A percentile compares a stretch with the other conserved stretches of the same genome.
These are phyloP conservation scores for Chloroidium sp. DNA, from an alignment of 163 green algal genomes.

Conservation along the genomic window DNA sequence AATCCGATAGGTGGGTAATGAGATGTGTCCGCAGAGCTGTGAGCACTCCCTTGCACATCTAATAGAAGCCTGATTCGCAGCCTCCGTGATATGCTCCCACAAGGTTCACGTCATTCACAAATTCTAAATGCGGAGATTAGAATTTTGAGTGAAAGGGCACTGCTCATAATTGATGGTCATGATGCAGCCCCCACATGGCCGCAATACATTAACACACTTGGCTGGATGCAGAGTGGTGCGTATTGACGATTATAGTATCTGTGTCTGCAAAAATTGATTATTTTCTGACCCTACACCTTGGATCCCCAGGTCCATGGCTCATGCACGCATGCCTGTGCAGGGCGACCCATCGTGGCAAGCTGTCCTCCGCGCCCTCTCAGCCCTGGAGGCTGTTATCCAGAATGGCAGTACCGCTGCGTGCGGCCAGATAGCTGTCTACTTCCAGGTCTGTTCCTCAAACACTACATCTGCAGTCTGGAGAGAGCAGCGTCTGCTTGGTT, in stretches of 20 bases:
- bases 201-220: too few relatives aligned
- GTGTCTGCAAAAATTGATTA: too few relatives aligned
- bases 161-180: background rate
- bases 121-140: background rate
- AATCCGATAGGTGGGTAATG: background rate
- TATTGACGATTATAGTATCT: too few relatives aligned
- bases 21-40: background rate
- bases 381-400: slow-evolving; percentile 61
- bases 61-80: background rate
- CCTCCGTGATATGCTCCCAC: background rate
- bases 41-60: background rate
- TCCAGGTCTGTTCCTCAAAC: slow-evolving; percentile 30
- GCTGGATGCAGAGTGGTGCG: too few relatives aligned
- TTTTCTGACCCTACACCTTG: too few relatives aligned
- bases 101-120: too few relatives aligned
- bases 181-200: background rate
- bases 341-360: slow-evolving; percentile 49
- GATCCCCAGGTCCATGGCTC: background rate
- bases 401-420: slow-evolving; percentile 40
- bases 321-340: slow-evolving; percentile 4
- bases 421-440: slow-evolving; percentile 64
- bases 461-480: background rate
- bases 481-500: background rate
- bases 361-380: slow-evolving; percentile 59
- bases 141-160: background rate